Evolutionary conservation across 2,329 filamentous ascomycete genomes (phyloP), one percentile per base, ranked within the genome.

Genomic region (Lithohypha guttulata): DNA sequence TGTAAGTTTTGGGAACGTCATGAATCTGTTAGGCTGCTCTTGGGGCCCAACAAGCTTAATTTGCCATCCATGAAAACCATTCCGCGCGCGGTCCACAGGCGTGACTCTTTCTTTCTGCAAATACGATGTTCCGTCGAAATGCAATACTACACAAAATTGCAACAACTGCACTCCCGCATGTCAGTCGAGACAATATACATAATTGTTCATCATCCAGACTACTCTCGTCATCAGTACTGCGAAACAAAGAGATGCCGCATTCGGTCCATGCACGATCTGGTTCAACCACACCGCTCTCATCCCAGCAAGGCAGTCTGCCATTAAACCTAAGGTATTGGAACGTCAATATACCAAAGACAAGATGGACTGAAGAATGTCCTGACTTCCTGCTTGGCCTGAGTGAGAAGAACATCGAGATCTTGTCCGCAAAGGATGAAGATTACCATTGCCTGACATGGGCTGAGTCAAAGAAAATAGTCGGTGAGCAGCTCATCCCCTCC

Each of bases 251-350:
- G 11, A 52, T 51, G 50, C 45, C 48, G 31, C 45, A 51, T 33
- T 52, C 48, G 13, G 39, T 45, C 7, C 44, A 46, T 31, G 30
- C 34, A 5, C 45, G 34, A 7, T 33, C 41, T n/a, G 32, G 40
- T n/a, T 30, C 27, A 28, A 39, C 36, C 22, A 43, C 33, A 21
- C 15, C 47, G 51, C 26, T 43, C 45, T 4, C 47, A 70, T n/a
- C 30, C 20, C 33, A 47, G 6, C 31, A 15, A 46, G 10, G 35
- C 43, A 15, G 13, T 15, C 26, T 23, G n/a, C 17, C 25, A 19
- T 14, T 39, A 6, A 18, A 14, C 31, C 26, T 30, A 19, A 79
- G 81, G 0, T 93, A 81, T 65, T 94, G 86, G 86, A 80, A 89
- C 46, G 70, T 81, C 59, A 94, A 94, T 58, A 64, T 93, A 11